Base-by-base conservation (phyloP, 345 rosid genomes). In the Populus davidiana region DNA sequence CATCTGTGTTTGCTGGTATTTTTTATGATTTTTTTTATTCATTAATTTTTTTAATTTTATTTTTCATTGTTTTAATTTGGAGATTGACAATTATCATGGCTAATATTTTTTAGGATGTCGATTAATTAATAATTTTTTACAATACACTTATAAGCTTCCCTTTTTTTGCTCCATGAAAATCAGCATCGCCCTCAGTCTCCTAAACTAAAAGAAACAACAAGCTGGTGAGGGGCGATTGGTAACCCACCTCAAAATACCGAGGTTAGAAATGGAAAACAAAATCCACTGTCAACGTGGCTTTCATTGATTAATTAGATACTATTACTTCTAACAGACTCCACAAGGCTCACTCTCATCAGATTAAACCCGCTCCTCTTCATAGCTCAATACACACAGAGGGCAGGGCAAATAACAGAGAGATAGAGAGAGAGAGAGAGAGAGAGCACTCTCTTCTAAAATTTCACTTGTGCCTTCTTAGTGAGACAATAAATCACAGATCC, bases 401-500 rank as follows among this genome's bases (percentile, higher is more conserved):
- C n/a, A 50, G n/a, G n/a, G 63, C 8, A 56, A 56, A n/a, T 5
- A 56, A n/a, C 4, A n/a, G 5, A 52, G n/a, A 20, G 5, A 56
- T 4, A n/a, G 14, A 20, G 5, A 27, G 14, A 20, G 5, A 56
- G 13, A n/a, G 12, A 7, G 9, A 39, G 12, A 41, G 44, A 20
- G 5, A 56, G 13, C 23, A 5, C 9, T 23, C 63, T 56, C 63
- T 56, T 56, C 29, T 9, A 56, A 56, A 56, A 56, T 23, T 56
- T 56, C 27, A 56, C 63, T 10, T 9, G 27, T 56, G 29, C 63
- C 27, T n/a, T 56, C 29, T 21, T 2, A 2, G 13, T n/a, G 39
- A 38, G 41, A 67, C 43, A n/a, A 21, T 31, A 44, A 43, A 44
- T 36, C 38, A 11, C 72, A 71, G 84, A 78, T 85, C 84, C 81